A percentile compares a stretch with the other conserved stretches of the same genome.
Conservation (phyloP, 2,329 filamentous ascomycete species). For the Cladosporium oxysporum region DNA sequence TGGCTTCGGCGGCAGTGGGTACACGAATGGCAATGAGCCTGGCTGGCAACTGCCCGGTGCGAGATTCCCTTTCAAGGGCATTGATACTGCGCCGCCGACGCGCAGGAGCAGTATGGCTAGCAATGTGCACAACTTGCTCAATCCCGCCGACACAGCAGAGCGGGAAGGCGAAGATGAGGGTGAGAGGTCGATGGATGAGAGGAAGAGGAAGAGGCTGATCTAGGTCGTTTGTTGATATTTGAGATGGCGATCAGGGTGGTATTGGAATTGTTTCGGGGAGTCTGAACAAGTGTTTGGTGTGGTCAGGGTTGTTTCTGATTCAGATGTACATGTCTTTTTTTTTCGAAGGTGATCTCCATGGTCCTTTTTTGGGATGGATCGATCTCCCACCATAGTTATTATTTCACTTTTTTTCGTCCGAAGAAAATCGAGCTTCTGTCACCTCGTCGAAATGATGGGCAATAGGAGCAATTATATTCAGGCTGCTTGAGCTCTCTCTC, state of each 20-base stretch:
- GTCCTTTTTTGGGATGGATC: neutral
- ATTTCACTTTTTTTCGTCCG: neutral
- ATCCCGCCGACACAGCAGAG: constrained; percentile 68
- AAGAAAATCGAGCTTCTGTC: neutral
- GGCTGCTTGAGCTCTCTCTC: too few species aligned
- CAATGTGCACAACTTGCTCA: constrained; percentile 66
- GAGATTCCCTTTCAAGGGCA: constrained; percentile 50
- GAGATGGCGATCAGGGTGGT: neutral
- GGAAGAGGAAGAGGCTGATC: constrained; percentile 61
- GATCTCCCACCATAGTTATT: neutral
- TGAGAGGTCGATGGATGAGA: constrained; percentile 60
- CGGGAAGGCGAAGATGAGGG: constrained; percentile 64
- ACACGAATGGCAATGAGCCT: constrained; percentile 54
- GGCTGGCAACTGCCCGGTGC: constrained; percentile 58
- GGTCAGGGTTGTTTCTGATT: neutral
- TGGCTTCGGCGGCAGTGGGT: constrained; percentile 53
- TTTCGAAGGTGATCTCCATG: neutral
- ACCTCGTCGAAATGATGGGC: too few species aligned
- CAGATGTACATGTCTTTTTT: neutral
- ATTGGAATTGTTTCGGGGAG: neutral
- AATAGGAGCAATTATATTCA: too few species aligned
- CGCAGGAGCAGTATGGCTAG: constrained; percentile 71
- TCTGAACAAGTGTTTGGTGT: neutral
- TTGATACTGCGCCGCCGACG: constrained; percentile 62
- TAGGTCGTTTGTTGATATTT: constrained; percentile 29